Evolutionary conservation across 331 rosid genomes (phyloP).

Genomic region (Rosa hybrid): DNA sequence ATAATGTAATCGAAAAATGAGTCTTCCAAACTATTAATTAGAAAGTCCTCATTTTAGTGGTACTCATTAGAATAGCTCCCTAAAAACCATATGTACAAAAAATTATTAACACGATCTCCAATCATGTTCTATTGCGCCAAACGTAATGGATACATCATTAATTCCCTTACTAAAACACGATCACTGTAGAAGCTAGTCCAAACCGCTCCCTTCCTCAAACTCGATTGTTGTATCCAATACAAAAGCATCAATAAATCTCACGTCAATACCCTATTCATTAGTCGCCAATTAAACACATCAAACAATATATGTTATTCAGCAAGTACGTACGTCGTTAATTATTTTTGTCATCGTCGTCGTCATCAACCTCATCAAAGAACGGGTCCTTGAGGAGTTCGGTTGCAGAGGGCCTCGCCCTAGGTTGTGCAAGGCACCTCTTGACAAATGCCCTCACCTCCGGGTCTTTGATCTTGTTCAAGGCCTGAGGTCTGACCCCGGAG

Average conservation of each 20-base stretch:
- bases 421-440: constrained; percentile 71
- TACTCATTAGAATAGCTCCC: no score
- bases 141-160: no score
- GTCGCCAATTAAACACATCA: not conserved
- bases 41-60: no score
- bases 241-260: not conserved
- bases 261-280: not conserved
- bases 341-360: constrained; percentile 39
- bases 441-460: constrained; percentile 54
- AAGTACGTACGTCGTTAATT: constrained; percentile 4
- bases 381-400: constrained; percentile 67
- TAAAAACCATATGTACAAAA: no score
- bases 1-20: no score
- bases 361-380: constrained; percentile 60
- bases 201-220: not conserved
- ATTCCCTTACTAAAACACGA: no score
- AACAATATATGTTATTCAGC: not conserved
- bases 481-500: constrained; percentile 62
- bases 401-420: constrained; percentile 70
- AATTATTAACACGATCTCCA: no score
- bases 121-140: no score
- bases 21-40: no score
- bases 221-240: constrained; percentile 14
- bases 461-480: constrained; percentile 55
- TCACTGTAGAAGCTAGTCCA: no score